Evolutionary conservation across 108 stramenopile species (phyloP), one percentile per base, ranked within the genome.

Genomic region (Nitzschia sp.): DNA sequence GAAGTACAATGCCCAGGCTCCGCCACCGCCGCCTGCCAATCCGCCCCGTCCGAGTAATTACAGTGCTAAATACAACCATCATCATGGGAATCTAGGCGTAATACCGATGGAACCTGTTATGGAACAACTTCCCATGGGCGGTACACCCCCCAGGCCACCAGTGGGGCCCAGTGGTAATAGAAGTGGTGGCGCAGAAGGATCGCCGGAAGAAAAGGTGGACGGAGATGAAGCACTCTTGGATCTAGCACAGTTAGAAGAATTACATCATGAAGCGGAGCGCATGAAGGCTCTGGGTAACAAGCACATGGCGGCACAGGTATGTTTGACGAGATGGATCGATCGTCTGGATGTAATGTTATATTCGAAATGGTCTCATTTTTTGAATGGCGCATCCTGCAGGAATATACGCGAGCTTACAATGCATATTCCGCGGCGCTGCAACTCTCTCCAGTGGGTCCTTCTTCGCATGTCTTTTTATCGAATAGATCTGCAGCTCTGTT

Each of bases 211-310:
- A 46, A 25, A 45, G 6, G 60, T 54, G 1, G 87, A 78, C 32
- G 88, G 70, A 1, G 87, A 89, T 21, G 87, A 93, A 62, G 83
- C 86, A 8, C 65, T 90, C 33, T 66, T 90, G 57, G 92, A 93
- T 84, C 63, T 88, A 69, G 92, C 77, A 28, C 89, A 93, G 59
- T 62, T 93, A 47, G 89, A 90, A 61, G 87, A 90, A 36, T 67
- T 90, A 21, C 89, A 91, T 26, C 71, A 90, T 54, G 93, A 94
- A 71, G 93, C 93, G 1, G 93, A 94, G 64, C 78, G 85, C 21
- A 91, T 91, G 93, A 94, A 94, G 70, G 90, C 86, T 4, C 60
- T 92, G 42, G 94, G 94, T 33, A 95, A 95, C 70, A 88, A 90
- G 29, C 94, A 95, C 79, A 95, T 95, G 94, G 91, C 91, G 33